phyloP scores from a whole-genome alignment of 2,329 filamentous ascomycete genomes.

The Fusarium devonianum region DNA sequence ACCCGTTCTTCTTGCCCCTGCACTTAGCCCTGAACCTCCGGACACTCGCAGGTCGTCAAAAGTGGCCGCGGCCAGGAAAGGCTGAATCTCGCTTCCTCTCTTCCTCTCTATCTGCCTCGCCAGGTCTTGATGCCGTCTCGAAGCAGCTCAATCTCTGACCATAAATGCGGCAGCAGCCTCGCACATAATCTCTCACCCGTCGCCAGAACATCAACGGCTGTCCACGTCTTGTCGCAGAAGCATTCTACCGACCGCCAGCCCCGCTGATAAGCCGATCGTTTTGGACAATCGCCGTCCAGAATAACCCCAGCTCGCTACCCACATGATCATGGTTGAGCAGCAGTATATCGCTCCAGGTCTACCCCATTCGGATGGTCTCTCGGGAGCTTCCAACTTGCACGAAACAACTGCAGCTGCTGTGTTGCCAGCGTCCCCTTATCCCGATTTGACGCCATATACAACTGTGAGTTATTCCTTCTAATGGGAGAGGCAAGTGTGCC shows the following conservation, averaged over 20 bases:
- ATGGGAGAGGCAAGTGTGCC: neutral
- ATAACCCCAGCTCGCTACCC: slow-evolving; percentile 26
- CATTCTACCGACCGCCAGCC: slow-evolving; percentile 23
- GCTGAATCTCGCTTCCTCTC: slow-evolving; percentile 35
- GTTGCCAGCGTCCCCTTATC: slow-evolving; percentile 38
- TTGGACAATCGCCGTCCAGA: slow-evolving; percentile 37
- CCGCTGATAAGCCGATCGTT: slow-evolving; percentile 28
- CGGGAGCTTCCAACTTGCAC: slow-evolving; percentile 40
- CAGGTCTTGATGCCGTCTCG: slow-evolving; percentile 24
- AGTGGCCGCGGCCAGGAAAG: slow-evolving; percentile 42
- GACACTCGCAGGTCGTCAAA: slow-evolving; percentile 37
- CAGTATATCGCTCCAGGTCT: slow-evolving; percentile 46
- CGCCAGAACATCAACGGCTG: slow-evolving; percentile 28
- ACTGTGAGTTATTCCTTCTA: slow-evolving; percentile 40
- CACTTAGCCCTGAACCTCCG: slow-evolving; percentile 24
- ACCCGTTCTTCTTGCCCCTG: slow-evolving; percentile 28
- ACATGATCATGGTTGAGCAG: slow-evolving; percentile 49
- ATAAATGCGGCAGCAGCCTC: slow-evolving; percentile 42
- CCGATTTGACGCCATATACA: slow-evolving; percentile 44
- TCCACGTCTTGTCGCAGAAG: slow-evolving; percentile 24
- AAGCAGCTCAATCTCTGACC: slow-evolving; percentile 23
- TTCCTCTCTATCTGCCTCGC: slow-evolving; percentile 37
- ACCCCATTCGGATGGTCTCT: slow-evolving; percentile 44
- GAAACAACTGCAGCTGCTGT: slow-evolving; percentile 37
- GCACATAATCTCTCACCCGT: slow-evolving; percentile 28